phyloP scores from a whole-genome alignment of 139 green algal species.

The Volvox africanus region DNA sequence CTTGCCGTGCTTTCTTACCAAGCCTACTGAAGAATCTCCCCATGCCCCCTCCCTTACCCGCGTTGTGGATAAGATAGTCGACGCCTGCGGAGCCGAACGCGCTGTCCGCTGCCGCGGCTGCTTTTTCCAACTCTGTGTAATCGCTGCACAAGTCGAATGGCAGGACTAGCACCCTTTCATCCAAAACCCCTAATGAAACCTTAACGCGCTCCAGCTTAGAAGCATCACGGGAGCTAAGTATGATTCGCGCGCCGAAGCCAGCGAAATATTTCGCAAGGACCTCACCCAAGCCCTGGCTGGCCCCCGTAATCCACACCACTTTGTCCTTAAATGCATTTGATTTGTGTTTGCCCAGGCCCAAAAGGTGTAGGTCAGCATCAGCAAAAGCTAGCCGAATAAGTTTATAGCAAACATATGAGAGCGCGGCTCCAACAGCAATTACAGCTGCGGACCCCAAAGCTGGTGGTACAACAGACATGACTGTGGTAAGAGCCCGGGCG shows the following conservation, averaged over 20 bases:
- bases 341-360: slow-evolving; percentile 16
- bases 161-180: slow-evolving; percentile 66
- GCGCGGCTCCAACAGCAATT: background rate
- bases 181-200: background rate
- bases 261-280: slow-evolving; percentile 76
- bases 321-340: slow-evolving; percentile 62
- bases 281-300: slow-evolving; percentile 81
- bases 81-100: slow-evolving; percentile 74
- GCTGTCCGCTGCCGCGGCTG: slow-evolving; percentile 58
- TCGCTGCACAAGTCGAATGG: slow-evolving; percentile 76
- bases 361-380: slow-evolving; percentile 52
- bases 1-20: no score
- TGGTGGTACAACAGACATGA: background rate
- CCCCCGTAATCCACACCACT: slow-evolving; percentile 89
- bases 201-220: slow-evolving; percentile 29
- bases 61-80: slow-evolving; percentile 84
- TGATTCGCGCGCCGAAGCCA: slow-evolving; percentile 29
- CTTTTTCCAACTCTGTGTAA: slow-evolving; percentile 53
- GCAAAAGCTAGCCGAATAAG: slow-evolving; percentile 38
- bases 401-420: slow-evolving; percentile 34
- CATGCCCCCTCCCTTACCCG: slow-evolving; percentile 54
- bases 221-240: slow-evolving; percentile 21
- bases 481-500: background rate
- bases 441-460: background rate
- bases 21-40: no score